Conservation (phyloP, 208 protist species). For the Crithidia thermophila region DNA sequence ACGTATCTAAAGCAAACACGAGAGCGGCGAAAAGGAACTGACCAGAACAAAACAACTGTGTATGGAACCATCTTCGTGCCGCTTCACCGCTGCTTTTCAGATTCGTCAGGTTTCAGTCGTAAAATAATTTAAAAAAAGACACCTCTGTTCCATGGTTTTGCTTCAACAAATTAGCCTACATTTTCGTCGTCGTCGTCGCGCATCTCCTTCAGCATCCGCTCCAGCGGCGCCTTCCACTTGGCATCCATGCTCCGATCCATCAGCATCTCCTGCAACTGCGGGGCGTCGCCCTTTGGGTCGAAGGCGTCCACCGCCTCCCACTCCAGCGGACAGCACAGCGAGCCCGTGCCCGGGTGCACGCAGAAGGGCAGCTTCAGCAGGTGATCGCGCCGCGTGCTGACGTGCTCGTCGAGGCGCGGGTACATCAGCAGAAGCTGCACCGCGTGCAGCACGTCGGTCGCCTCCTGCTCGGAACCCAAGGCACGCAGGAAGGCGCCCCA, state of each 20-base stretch:
- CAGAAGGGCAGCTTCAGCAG: slow-evolving; percentile 98
- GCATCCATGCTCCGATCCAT: slow-evolving; percentile 61
- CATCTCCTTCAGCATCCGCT: slow-evolving; percentile 74
- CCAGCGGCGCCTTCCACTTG: slow-evolving; percentile 69
- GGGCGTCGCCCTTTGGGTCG: slow-evolving; percentile 66
- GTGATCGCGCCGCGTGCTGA: slow-evolving; percentile 97
- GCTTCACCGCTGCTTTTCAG: too few species aligned
- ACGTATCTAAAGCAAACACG: not conserved
- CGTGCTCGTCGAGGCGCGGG: slow-evolving; percentile 97
- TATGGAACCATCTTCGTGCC: too few species aligned
- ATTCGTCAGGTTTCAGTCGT: too few species aligned
- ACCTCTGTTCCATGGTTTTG: not conserved
- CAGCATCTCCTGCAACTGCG: slow-evolving; percentile 73
- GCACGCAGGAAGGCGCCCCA: slow-evolving; percentile 48
- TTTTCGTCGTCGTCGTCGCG: slow-evolving; percentile 53
- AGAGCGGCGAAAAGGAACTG: not conserved
- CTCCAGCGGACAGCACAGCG: slow-evolving; percentile 84
- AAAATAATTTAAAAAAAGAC: not conserved
- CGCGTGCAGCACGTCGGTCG: slow-evolving; percentile 54
- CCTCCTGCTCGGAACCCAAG: slow-evolving; percentile 53
- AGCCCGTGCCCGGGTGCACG: slow-evolving; percentile 95
- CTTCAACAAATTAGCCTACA: too few species aligned
- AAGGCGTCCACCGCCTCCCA: slow-evolving; percentile 72
- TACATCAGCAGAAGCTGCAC: slow-evolving; percentile 90
- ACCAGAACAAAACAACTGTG: too few species aligned